phyloP scores from a whole-genome alignment of 2,329 filamentous ascomycete genomes.

The Beauveria sp. region DNA sequence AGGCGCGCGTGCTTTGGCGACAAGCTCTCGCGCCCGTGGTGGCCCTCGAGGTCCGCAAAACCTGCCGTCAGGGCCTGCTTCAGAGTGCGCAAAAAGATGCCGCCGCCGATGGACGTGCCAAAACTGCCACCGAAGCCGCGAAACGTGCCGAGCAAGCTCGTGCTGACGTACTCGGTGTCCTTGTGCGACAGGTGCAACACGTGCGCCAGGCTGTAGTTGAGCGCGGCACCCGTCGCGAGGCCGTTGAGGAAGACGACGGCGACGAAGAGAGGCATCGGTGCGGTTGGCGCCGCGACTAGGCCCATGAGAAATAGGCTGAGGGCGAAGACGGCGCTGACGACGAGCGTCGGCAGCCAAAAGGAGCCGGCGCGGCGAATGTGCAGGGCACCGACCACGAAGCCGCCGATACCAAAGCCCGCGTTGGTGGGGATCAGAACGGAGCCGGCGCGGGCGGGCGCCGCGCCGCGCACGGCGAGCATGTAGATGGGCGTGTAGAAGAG shows the following conservation, averaged over 20 bases:
- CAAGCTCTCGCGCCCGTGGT: constrained; percentile 18
- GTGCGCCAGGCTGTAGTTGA: constrained; percentile 80
- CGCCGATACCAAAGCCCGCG: constrained; percentile 66
- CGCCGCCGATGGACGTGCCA: constrained; percentile 71
- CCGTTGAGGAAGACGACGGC: constrained; percentile 61
- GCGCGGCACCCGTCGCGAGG: constrained; percentile 59
- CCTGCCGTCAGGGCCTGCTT: constrained; percentile 45
- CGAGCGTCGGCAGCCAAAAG: constrained; percentile 60
- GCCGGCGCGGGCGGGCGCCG: constrained; percentile 62
- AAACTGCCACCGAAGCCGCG: constrained; percentile 76
- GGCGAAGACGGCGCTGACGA: constrained; percentile 56
- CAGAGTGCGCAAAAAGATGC: constrained; percentile 61
- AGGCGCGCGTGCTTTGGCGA: constrained; percentile 29
- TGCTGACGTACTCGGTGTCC: constrained; percentile 65
- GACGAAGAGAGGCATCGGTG: constrained; percentile 48
- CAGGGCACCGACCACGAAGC: constrained; percentile 63
- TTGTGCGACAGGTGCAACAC: constrained; percentile 63
- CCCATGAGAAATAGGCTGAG: constrained; percentile 51
- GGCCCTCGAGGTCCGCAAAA: constrained; percentile 43
- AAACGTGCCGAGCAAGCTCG: constrained; percentile 70
- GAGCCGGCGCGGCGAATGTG: constrained; percentile 67
- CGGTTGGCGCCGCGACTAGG: constrained; percentile 41
- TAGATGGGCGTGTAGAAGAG: constrained; percentile 78
- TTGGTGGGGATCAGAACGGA: constrained; percentile 77
- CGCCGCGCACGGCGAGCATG: constrained; percentile 66